A percentile compares a stretch with the other conserved stretches of the same genome.
These are phyloP conservation scores for Solanum clarkiae DNA, from an alignment of 257 asterid species.

Conservation along the genomic window DNA sequence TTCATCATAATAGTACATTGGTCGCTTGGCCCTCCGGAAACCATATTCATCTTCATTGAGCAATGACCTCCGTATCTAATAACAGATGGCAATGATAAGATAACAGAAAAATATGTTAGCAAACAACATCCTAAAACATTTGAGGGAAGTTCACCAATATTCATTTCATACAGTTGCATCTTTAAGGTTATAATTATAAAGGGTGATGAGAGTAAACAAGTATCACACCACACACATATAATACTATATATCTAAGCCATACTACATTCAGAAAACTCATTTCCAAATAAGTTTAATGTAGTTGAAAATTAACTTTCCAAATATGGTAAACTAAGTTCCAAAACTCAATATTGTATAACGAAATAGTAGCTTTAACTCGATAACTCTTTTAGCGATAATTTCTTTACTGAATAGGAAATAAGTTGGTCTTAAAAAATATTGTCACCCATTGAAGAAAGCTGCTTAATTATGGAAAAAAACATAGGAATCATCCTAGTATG, in stretches of 20 bases:
- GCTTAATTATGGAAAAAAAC: not conserved
- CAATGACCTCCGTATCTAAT: constrained; percentile 62
- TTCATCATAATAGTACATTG: constrained; percentile 59
- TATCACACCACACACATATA: not conserved
- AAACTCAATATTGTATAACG: not conserved
- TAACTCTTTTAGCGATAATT: not conserved
- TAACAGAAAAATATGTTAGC: not conserved
- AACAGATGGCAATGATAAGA: not conserved
- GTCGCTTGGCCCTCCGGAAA: constrained; percentile 56
- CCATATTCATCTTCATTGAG: constrained; percentile 83
- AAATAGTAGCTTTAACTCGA: not conserved
- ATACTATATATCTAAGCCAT: not conserved
- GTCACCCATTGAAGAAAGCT: not conserved
- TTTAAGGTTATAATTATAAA: not conserved
- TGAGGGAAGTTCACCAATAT: not conserved
- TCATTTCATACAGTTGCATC: not conserved
- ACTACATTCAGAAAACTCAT: not conserved
- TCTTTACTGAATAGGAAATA: not conserved
- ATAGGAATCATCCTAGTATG: not conserved
- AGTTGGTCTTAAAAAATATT: not conserved
- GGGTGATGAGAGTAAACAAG: not conserved
- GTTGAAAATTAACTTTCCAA: not conserved
- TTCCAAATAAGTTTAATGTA: not conserved
- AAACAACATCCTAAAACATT: not conserved
- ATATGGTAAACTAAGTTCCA: not conserved